Base-by-base conservation (phyloP, 2,329 filamentous ascomycete species). In the Colletotrichum scovillei region DNA sequence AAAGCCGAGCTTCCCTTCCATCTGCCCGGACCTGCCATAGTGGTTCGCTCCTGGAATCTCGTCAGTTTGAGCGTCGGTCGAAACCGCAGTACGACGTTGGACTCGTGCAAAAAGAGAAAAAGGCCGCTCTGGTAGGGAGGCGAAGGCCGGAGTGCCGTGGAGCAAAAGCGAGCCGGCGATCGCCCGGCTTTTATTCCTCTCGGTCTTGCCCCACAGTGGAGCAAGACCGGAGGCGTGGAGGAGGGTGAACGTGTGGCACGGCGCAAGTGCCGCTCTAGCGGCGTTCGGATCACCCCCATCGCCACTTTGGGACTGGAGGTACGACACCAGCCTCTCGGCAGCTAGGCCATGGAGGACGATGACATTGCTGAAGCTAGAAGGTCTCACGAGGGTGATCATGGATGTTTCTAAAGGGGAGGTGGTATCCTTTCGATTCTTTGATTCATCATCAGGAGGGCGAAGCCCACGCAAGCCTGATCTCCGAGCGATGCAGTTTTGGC, bases 161-260 rank as follows among this genome's bases (percentile, higher is more conserved):
- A 42, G 38, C 67, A 38, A 59, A 56, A 59, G 67, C 67, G 67
- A 66, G 62, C 6, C 53, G 55, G 62, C 42, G 16, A 66, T 59
- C 24, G 38, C 5, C 55, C 63, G 30, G 52, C 16, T 59, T 70
- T 53, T 49, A 56, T 67, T 49, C 35, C 32, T 22, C 63, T 71
- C 68, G 68, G 68, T 56, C 12, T 28, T 67, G 63, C 56, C 68
- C 68, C 68, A 71, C 63, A 26, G 42, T 24, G 58, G 58, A 58
- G 55, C 55, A 28, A 58, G 28, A 42, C 14, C 38, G 38, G 38
- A 42, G 38, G 16, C 38, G 6, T 42, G 14, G 6, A 42, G 38
- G 14, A 42, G 38, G 38, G 38, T 42, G 38, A 42, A 42, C 16
- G 38, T 58, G 28, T 58, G 55, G 55, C 28, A 58, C 55, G 59